phyloP scores from a whole-genome alignment of 2,329 filamentous ascomycete species.

The Ophiostoma fasciatum region DNA sequence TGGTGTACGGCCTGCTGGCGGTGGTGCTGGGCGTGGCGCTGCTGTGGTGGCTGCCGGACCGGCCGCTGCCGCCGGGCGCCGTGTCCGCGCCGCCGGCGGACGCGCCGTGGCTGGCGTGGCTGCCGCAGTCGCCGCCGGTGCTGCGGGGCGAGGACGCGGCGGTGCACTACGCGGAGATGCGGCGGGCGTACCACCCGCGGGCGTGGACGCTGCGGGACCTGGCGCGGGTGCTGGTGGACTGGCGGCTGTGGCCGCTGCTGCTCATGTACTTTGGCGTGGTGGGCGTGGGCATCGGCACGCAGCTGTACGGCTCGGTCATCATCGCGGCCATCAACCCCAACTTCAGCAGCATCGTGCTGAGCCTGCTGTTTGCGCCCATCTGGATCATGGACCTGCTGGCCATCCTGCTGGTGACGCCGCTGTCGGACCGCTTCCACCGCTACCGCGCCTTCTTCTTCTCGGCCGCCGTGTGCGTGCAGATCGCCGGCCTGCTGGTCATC shows the following conservation, averaged over 20 bases:
- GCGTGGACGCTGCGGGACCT: constrained; percentile 63
- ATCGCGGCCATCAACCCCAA: constrained; percentile 62
- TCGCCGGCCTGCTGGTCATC: constrained; percentile 62
- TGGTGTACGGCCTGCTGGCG: constrained; percentile 67
- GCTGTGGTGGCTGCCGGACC: constrained; percentile 83
- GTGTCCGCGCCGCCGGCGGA: constrained; percentile 44
- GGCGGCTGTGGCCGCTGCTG: constrained; percentile 73
- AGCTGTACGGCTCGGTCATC: constrained; percentile 78
- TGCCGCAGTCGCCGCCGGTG: constrained; percentile 56
- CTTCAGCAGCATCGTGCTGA: constrained; percentile 61
- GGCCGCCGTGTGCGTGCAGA: constrained; percentile 60
- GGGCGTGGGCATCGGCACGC: constrained; percentile 79
- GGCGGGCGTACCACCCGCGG: constrained; percentile 60
- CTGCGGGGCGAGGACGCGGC: constrained; percentile 62
- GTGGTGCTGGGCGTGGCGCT: constrained; percentile 56
- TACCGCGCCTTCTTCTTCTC: constrained; percentile 72
- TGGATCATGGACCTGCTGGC: constrained; percentile 92
- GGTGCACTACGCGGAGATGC: constrained; percentile 72
- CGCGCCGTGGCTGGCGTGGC: constrained; percentile 49
- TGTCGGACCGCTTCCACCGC: constrained; percentile 75
- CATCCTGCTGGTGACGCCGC: constrained; percentile 70
- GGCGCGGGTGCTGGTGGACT: constrained; percentile 58
- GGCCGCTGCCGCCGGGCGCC: constrained; percentile 48
- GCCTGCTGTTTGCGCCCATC: constrained; percentile 75
- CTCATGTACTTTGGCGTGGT: constrained; percentile 95